Evolutionary conservation across 768 basidiomycete species (phyloP), one percentile per base, ranked within the genome.

Genomic region (Mycena capillaripes): DNA sequence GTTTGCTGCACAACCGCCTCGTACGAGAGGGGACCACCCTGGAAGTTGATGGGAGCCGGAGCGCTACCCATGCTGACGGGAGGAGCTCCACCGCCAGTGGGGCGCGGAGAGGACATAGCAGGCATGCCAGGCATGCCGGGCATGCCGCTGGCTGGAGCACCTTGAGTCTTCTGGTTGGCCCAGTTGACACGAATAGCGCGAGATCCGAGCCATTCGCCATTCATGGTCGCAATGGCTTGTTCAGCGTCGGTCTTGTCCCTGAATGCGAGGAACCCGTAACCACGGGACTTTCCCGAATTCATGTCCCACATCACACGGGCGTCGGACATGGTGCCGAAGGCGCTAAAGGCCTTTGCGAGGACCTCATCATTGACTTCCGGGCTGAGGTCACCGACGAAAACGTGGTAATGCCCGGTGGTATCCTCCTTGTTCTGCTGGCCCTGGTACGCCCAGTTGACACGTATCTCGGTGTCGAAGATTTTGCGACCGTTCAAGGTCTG

Each of bases 231-330:
- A 81, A 99, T 99, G 50, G 98, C 98, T 82, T 99, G 98, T 82
- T 99, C 98, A 36, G 98, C 98, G 78, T 99, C 98, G 62, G 97
- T 96, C 85, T 97, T 97, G 87, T 99, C 98, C 78, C 97, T 90
- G 90, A 98, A 99, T 3, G 97, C 97, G 75, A 99, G 90, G 89
- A 99, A 99, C 60, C 97, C 97, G 80, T 99, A 98, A 48, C 97
- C 97, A 78, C 97, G 93, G 79, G 94, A 96, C 86, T 99, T 98
- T 72, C 98, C 98, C 63, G 97, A 97, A 85, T 97, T 98, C 96
- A 99, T 98, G 82, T 99, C 98, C 97, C 97, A 99, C 97, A 99
- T 99, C 71, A 99, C 98, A 38, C 98, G 91, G 59, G 97, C 97
- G 83, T 99, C 98, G 61, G 96, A 97, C 84, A 99, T 89, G 72